Percentiles rank a stretch among this genome's conserved stretches.
Evolutionary conservation across 1,284 basidiomycete species (phyloP).

Genomic region (Phellopilus nigrolimitatus): DNA sequence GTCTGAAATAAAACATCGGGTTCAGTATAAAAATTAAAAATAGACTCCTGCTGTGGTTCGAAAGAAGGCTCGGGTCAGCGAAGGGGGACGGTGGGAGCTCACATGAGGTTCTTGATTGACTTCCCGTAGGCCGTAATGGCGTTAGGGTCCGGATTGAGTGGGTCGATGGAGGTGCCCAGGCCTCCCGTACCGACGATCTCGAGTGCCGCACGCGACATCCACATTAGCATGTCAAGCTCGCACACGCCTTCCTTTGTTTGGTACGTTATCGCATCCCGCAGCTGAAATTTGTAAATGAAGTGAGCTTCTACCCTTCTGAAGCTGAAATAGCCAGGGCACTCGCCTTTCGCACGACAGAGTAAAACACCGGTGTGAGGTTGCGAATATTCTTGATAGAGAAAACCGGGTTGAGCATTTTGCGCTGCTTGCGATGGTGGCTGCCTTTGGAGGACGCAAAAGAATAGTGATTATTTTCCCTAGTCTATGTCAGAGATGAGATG

Average conservation of each 20-base stretch:
- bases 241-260: slow-evolving; percentile 13
- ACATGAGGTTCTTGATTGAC: slow-evolving; percentile 21
- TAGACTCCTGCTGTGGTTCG: background rate
- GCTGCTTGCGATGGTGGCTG: slow-evolving; percentile 19
- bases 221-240: slow-evolving; percentile 20
- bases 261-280: slow-evolving; percentile 15
- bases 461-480: background rate
- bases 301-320: slow-evolving; percentile 6
- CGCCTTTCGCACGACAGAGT: slow-evolving; percentile 17
- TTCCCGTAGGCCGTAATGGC: slow-evolving; percentile 18
- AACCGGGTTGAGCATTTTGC: slow-evolving; percentile 22
- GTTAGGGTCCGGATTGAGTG: slow-evolving; percentile 15
- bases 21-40: too few relatives aligned
- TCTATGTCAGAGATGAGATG: background rate
- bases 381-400: slow-evolving; percentile 22
- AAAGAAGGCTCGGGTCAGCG: too few relatives aligned
- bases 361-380: slow-evolving; percentile 19
- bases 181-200: slow-evolving; percentile 20
- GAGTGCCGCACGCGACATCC: slow-evolving; percentile 21
- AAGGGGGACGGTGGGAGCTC: slow-evolving; percentile 3
- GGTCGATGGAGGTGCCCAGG: slow-evolving; percentile 20
- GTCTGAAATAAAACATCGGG: slow-evolving; percentile 8
- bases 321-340: background rate
- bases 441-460: slow-evolving; percentile 5
- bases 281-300: slow-evolving; percentile 3